Base-by-base conservation (phyloP, 2,329 filamentous ascomycete species). In the Akanthomyces lecanii region DNA sequence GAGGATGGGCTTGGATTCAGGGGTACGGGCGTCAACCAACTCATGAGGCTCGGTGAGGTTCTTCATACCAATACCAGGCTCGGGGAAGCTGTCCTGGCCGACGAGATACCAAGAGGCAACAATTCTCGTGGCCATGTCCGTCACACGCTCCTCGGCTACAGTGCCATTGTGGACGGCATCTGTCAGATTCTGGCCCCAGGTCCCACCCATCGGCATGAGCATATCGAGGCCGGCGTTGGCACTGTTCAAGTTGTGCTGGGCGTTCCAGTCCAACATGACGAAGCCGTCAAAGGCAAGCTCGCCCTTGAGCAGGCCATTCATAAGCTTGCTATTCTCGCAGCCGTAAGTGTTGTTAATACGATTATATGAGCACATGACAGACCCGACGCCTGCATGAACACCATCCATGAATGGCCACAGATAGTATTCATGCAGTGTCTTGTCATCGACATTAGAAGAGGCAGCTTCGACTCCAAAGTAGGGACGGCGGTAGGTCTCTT, bases 41-140 rank as follows among this genome's bases (percentile, higher is more conserved):
- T 75, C 68, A 36, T 83, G 80, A 0, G 77, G 77, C 30, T 73
- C 64, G 0, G 74, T 77, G 2, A 88, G 87, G 63, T 89, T 83
- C 68, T 91, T 91, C 54, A 90, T 81, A 18, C 80, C 80, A 10
- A 81, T 68, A 63, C 74, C 82, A 18, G 68, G 84, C 71, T 55
- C 75, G 71, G 73, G 78, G 44, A 81, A 82, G 36, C 73, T 69
- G 7, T 71, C 66, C 67, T 87, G 84, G 1, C 80, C 81, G 21
- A 83, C 73, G 36, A 84, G 77, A 65, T 85, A 87, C 81, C 83
- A 87, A 0, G 83, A 78, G 1, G 85, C 82, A 0, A 90, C 74
- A 67, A 89, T 89, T 63, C 87, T 86, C 11, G 87, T 89, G 0
- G 85, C 89, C 86, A 94, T 94, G 73, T 96, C 91, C 61, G 90